A percentile compares a stretch with the other conserved stretches of the same genome.
These are phyloP conservation scores for Adansonia gregorii DNA, from an alignment of 441 rosid genomes.

Conservation along the genomic window DNA sequence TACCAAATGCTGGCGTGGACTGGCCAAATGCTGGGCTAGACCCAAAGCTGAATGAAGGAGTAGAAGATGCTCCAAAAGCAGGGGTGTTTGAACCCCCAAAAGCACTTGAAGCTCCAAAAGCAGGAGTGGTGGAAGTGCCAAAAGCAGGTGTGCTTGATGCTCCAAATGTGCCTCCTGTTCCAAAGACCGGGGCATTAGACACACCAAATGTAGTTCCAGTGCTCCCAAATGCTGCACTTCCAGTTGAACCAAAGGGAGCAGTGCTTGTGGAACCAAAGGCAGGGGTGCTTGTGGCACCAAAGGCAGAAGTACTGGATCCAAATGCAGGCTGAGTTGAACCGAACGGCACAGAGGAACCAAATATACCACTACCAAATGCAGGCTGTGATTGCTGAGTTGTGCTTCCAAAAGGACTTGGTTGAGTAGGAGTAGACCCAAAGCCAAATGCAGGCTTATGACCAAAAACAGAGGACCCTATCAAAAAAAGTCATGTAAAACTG, in stretches of 20 bases:
- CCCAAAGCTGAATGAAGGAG: conserved; percentile 6
- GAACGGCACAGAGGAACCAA: conserved; percentile 72
- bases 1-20: not conserved
- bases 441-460: conserved; percentile 81
- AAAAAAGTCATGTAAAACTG: not conserved
- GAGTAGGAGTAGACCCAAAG: conserved; percentile 66
- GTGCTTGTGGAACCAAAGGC: conserved; percentile 54
- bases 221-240: conserved; percentile 54
- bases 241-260: conserved; percentile 48
- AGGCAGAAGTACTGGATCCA: conserved; percentile 52
- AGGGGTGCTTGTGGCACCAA: conserved; percentile 53
- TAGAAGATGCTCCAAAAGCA: conserved; percentile 36
- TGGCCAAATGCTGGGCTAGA: not conserved
- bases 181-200: conserved; percentile 59
- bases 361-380: conserved; percentile 68
- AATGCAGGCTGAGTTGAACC: conserved; percentile 59
- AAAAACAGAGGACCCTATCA: conserved; percentile 58
- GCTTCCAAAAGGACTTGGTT: conserved; percentile 77
- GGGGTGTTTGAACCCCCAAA: conserved; percentile 32
- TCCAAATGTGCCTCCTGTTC: conserved; percentile 64
- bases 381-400: conserved; percentile 81
- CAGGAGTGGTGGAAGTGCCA: conserved; percentile 42
- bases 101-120: conserved; percentile 54
- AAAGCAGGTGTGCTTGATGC: conserved; percentile 48
- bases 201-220: conserved; percentile 55